phyloP scores from a whole-genome alignment of 2,329 filamentous ascomycete genomes.

The Cladophialophora chaetospira region DNA sequence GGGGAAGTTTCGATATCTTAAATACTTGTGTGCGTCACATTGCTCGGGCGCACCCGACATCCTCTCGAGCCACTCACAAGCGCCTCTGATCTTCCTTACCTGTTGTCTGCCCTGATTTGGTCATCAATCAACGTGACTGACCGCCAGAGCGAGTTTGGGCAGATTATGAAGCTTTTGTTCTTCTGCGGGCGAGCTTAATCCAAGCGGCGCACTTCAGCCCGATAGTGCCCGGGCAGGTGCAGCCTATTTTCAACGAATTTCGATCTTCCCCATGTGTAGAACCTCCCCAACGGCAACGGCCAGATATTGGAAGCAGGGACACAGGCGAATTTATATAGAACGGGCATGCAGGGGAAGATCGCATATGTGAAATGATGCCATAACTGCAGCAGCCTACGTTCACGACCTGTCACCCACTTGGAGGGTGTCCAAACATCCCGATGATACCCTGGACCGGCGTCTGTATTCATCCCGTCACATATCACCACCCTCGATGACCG shows the following conservation, averaged over 20 bases:
- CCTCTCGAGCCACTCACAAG: background rate
- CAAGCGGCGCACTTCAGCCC: too few species aligned
- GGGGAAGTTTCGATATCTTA: constrained; percentile 1
- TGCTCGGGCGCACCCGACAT: background rate
- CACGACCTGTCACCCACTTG: background rate
- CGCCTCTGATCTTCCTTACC: background rate
- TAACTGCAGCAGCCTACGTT: background rate
- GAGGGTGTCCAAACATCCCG: background rate
- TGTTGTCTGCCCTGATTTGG: too few species aligned
- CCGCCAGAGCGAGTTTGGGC: too few species aligned
- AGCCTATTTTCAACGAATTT: too few species aligned
- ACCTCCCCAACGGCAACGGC: background rate
- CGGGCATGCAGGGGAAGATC: background rate
- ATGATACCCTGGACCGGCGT: background rate
- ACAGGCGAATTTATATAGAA: constrained; percentile 1
- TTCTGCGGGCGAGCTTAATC: too few species aligned
- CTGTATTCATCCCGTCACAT: background rate
- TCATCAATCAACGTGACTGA: too few species aligned
- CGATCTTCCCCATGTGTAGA: background rate
- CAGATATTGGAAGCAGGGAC: background rate
- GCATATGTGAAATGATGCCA: constrained; percentile 6
- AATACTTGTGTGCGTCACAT: constrained; percentile 8
- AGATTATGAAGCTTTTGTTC: too few species aligned
- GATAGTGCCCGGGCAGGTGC: too few species aligned
- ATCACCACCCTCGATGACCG: background rate